These are phyloP conservation scores for Pluteus cervinus DNA, from an alignment of 768 basidiomycete genomes.

Conservation along the genomic window DNA sequence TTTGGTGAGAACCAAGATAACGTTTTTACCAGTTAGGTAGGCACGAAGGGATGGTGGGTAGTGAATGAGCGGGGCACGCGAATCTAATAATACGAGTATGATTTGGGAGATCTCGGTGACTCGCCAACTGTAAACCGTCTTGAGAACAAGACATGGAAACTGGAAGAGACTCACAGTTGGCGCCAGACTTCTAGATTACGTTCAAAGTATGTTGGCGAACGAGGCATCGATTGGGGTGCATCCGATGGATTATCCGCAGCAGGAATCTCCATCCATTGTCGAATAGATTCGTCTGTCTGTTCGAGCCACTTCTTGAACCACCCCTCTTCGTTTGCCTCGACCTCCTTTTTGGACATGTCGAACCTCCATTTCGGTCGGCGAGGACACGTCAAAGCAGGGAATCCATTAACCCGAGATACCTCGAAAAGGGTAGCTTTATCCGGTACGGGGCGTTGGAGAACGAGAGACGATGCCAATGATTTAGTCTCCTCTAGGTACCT, in stretches of 20 bases:
- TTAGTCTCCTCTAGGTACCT: conserved; percentile 58
- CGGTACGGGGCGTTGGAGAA: conserved; percentile 54
- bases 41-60: conserved; percentile 71
- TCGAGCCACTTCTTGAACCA: conserved; percentile 74
- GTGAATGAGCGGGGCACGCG: conserved; percentile 84
- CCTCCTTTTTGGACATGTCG: conserved; percentile 82
- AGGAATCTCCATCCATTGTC: conserved; percentile 38
- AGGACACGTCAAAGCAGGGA: conserved; percentile 40
- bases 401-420: conserved; percentile 11
- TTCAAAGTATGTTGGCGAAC: conserved; percentile 78
- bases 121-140: conserved; percentile 62
- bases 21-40: conserved; percentile 49
- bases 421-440: conserved; percentile 30
- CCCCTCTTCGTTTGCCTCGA: conserved; percentile 88
- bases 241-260: conserved; percentile 7
- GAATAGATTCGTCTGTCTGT: conserved; percentile 52
- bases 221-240: conserved; percentile 32
- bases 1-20: conserved; percentile 82
- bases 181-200: conserved; percentile 93
- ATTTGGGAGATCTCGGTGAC: conserved; percentile 90
- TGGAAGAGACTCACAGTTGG: conserved; percentile 59
- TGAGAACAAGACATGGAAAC: conserved; percentile 7
- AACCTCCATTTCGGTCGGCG: conserved; percentile 82
- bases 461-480: conserved; percentile 43
- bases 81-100: conserved; percentile 82